These are phyloP conservation scores for Fraxinus sp. DNA, from an alignment of 305 asterid genomes.

Conservation along the genomic window DNA sequence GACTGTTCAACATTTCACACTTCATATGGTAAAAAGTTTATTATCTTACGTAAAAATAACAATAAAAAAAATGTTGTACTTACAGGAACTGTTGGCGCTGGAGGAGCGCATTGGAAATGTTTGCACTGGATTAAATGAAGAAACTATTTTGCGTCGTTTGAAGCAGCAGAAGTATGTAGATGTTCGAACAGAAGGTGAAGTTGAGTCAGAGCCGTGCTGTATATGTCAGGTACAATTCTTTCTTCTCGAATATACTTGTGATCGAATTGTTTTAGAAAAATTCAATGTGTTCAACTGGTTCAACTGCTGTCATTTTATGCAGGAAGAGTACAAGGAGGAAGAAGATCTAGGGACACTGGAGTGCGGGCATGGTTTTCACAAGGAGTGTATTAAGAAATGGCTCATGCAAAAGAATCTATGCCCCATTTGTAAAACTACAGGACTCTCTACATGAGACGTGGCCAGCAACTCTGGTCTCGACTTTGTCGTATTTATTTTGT, in stretches of 20 bases:
- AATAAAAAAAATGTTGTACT: not conserved
- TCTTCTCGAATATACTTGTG: not conserved
- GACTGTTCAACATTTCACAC: not conserved
- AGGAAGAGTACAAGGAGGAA: slow-evolving; percentile 75
- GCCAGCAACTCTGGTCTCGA: not conserved
- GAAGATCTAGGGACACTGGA: slow-evolving; percentile 67
- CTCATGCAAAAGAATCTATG: slow-evolving; percentile 74
- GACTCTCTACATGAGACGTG: slow-evolving; percentile 46
- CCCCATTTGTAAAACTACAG: slow-evolving; percentile 83
- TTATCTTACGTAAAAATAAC: not conserved
- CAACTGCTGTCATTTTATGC: slow-evolving; percentile 21
- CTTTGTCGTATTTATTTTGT: not conserved
- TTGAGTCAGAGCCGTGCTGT: slow-evolving; percentile 77
- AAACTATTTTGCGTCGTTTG: slow-evolving; percentile 51
- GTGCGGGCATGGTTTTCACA: slow-evolving; percentile 83
- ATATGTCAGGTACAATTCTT: slow-evolving; percentile 66
- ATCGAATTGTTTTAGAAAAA: not conserved
- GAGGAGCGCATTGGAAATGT: slow-evolving; percentile 91
- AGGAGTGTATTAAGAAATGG: slow-evolving; percentile 76
- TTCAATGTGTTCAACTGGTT: not conserved
- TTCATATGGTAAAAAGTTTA: not conserved
- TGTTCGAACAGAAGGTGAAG: slow-evolving; percentile 27
- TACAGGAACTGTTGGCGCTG: slow-evolving; percentile 80
- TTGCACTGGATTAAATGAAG: slow-evolving; percentile 78
- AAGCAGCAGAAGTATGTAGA: slow-evolving; percentile 47